Conservation (phyloP, 192 early-diverging fungal genomes). For the Jimgerdemannia lactiflua region DNA sequence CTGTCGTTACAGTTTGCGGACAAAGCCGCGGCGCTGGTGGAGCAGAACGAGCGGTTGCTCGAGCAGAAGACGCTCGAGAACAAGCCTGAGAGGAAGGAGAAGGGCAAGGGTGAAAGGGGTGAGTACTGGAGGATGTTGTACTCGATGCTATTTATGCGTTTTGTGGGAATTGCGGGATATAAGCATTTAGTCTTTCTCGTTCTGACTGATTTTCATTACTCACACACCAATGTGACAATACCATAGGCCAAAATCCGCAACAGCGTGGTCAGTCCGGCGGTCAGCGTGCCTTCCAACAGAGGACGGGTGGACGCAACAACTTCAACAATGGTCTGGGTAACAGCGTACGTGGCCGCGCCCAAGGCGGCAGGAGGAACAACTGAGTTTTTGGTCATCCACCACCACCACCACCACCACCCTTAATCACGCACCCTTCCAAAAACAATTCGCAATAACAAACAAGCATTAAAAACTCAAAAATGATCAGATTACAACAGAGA, state of each 20-base stretch:
- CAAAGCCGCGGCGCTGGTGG: slow-evolving; percentile 83
- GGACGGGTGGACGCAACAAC: slow-evolving; percentile 13
- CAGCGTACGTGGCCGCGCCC: slow-evolving; percentile 18
- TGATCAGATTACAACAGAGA: too few species aligned
- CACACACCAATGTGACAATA: not conserved
- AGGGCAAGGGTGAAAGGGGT: slow-evolving; percentile 11
- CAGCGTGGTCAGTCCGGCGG: not conserved
- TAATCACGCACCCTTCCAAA: too few species aligned
- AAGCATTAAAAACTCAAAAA: too few species aligned
- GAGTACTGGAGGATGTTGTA: not conserved
- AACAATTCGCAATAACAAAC: too few species aligned
- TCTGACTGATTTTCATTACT: not conserved
- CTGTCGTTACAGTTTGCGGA: slow-evolving; percentile 84
- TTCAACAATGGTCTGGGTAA: slow-evolving; percentile 30
- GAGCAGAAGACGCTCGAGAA: slow-evolving; percentile 64
- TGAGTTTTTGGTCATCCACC: not conserved
- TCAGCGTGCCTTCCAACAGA: not conserved
- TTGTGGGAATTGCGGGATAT: not conserved
- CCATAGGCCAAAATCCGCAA: not conserved
- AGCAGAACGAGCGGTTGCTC: slow-evolving; percentile 88
- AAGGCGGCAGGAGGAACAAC: slow-evolving; percentile 6
- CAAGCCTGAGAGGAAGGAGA: slow-evolving; percentile 20
- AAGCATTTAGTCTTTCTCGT: not conserved
- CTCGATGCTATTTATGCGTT: not conserved
- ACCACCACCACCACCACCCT: too few species aligned